Base-by-base conservation (phyloP, 352 stramenopile species). In the Pythium folliculosum region DNA sequence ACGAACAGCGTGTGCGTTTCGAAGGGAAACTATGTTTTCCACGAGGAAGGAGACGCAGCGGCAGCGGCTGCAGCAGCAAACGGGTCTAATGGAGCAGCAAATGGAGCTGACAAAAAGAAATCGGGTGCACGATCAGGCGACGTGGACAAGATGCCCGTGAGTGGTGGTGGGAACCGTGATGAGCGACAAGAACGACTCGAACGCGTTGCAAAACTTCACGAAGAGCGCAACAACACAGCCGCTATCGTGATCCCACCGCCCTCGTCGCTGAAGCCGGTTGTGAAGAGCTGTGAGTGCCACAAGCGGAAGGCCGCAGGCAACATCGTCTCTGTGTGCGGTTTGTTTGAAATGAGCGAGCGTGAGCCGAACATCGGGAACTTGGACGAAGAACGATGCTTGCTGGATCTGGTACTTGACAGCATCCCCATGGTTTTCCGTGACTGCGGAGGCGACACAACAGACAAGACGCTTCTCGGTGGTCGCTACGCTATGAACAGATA, bases 341-440 rank as follows among this genome's bases (percentile, higher is more conserved):
- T 96, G 2, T 94, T 96, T 45, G 81, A 92, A 13, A 92, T 96
- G 81, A 78, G 82, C 19, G 77, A 81, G 19, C 79, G 79, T 6
- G 84, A 94, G 51, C 62, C 77, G 2, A 94, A 94, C 60, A 75
- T 94, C 27, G 88, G 88, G 17, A 91, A 73, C 45, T 74, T 96
- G 57, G 86, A 96, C 49, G 81, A 88, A 55, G 88, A 96, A 60
- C 71, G 83, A 10, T 91, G 81, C 27, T 56, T 96, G 17, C 67
- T 96, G 27, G 88, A 96, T 45, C 67, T 96, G 3, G 77, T 96
- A 16, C 66, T 96, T 32, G 88, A 96, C 61, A 91, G 83, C 45
- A 90, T 96, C 48, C 88, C 88, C 9, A 94, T 94, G 82, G 77
- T 94, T 2, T 96, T 92, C 50, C 86, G 88, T 14, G 88, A 96